These are phyloP conservation scores for Colletotrichum cordylinicola DNA, from an alignment of 2,329 filamentous ascomycete genomes.

Conservation along the genomic window DNA sequence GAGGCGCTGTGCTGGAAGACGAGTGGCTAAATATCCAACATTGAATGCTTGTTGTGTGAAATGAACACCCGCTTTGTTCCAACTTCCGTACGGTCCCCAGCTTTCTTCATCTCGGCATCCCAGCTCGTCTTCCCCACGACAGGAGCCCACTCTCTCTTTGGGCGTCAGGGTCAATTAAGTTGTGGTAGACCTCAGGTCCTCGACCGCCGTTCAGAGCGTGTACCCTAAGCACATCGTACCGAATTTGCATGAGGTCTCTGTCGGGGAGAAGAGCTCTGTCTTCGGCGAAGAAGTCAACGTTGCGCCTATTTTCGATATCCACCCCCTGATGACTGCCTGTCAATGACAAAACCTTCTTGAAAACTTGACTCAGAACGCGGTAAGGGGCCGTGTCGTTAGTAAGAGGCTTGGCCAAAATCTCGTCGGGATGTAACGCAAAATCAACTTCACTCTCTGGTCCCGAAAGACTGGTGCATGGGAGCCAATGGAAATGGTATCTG, in stretches of 20 bases:
- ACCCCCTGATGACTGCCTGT: not conserved
- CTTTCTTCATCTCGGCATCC: not conserved
- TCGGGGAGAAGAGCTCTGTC: not conserved
- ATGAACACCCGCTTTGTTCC: rapidly evolving
- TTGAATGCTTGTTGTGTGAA: not conserved
- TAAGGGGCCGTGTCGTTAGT: not conserved
- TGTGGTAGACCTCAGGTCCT: not conserved
- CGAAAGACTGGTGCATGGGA: not conserved
- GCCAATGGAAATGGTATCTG: not conserved
- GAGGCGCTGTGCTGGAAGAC: rapidly evolving
- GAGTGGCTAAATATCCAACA: rapidly evolving
- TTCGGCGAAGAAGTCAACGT: not conserved
- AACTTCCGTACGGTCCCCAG: not conserved
- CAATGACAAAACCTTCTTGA: rapidly evolving
- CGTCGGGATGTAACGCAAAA: not conserved
- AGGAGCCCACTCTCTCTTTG: rapidly evolving
- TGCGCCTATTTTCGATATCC: not conserved
- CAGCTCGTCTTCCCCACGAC: rapidly evolving
- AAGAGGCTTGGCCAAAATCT: not conserved
- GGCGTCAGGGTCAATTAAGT: not conserved
- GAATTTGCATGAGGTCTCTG: not conserved
- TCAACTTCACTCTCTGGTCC: not conserved
- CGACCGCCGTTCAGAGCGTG: not conserved
- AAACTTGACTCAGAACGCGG: not conserved
- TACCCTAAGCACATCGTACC: not conserved